phyloP scores from a whole-genome alignment of 2,329 filamentous ascomycete genomes.

The Talaromyces sp. region DNA sequence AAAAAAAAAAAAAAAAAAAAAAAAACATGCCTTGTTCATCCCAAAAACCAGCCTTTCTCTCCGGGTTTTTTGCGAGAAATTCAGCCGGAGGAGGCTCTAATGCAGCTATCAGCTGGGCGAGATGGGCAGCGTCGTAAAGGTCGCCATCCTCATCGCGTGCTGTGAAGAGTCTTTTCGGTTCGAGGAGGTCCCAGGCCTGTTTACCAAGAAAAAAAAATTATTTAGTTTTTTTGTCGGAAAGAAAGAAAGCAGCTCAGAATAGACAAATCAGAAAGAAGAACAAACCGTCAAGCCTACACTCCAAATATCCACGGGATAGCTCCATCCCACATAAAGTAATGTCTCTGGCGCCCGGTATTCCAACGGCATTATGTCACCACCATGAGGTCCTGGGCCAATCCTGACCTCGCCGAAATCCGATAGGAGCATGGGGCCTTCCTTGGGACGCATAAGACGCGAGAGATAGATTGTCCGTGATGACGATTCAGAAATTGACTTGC shows the following conservation, averaged over 20 bases:
- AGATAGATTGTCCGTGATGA: conserved; percentile 26
- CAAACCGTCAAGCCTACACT: conserved; percentile 34
- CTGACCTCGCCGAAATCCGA: conserved; percentile 35
- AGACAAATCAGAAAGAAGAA: background rate
- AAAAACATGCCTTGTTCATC: background rate
- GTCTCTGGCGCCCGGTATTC: conserved; percentile 39
- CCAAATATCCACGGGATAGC: conserved; percentile 38
- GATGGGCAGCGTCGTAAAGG: conserved; percentile 1
- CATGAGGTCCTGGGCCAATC: conserved; percentile 30
- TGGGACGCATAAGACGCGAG: conserved; percentile 26
- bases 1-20: no score
- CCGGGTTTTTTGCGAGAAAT: background rate
- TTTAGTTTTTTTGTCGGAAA: no score
- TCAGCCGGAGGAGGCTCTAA: conserved; percentile 2
- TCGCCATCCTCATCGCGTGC: conserved; percentile 1
- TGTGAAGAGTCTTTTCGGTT: background rate
- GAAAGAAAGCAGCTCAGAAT: background rate
- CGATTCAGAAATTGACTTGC: conserved; percentile 27
- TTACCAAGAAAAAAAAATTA: no score
- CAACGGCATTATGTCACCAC: conserved; percentile 38
- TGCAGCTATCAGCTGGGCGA: conserved; percentile 2
- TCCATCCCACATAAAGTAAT: conserved; percentile 35
- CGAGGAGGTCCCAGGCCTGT: conserved; percentile 2
- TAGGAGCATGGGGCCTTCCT: conserved; percentile 13
- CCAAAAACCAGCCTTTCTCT: conserved; percentile 1